These are phyloP conservation scores for Scheffersomyces illinoinensis DNA, from an alignment of 1,139 yeast genomes.

Conservation along the genomic window DNA sequence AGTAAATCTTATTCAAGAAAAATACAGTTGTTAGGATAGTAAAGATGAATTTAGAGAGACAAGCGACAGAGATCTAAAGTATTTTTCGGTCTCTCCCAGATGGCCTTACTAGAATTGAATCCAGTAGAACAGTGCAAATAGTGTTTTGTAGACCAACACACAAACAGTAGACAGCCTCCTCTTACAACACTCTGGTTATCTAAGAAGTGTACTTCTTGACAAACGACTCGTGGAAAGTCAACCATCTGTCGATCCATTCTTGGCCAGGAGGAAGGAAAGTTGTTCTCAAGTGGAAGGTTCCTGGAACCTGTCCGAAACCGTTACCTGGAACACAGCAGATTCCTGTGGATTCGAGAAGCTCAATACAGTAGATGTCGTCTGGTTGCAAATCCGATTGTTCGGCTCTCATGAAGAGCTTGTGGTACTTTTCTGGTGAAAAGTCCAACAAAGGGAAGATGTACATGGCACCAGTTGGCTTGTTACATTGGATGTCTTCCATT, in stretches of 20 bases:
- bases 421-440: conserved; percentile 49
- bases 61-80: neutral
- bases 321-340: conserved; percentile 97
- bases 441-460: conserved; percentile 83
- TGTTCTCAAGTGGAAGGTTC: conserved; percentile 89
- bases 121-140: neutral
- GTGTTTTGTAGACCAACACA: neutral
- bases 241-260: conserved; percentile 82
- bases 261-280: conserved; percentile 95
- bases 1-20: neutral
- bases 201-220: conserved; percentile 49
- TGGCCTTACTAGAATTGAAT: neutral
- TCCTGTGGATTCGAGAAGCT: conserved; percentile 84
- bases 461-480: conserved; percentile 96
- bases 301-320: conserved; percentile 91
- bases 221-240: conserved; percentile 71
- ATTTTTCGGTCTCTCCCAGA: neutral
- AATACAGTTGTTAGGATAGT: neutral
- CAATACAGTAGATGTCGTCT: conserved; percentile 87
- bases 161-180: neutral
- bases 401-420: conserved; percentile 64
- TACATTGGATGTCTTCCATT: conserved; percentile 82
- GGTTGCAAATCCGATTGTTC: conserved; percentile 54
- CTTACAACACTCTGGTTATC: neutral
- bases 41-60: neutral